phyloP scores from a whole-genome alignment of 805 yeast genomes.

The Monosporozyma solicola region DNA sequence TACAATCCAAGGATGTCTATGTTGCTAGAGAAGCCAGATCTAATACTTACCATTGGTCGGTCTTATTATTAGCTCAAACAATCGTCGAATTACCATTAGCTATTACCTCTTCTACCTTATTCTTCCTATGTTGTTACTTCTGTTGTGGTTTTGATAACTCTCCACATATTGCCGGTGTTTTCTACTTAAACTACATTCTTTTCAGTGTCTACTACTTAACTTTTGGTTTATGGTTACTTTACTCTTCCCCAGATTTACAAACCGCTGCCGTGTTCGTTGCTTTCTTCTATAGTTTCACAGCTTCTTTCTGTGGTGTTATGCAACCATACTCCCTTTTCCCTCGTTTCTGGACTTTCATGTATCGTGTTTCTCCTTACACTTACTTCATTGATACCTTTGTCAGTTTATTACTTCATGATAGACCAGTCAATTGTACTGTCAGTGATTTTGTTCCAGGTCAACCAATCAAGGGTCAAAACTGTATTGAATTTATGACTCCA shows the following conservation, averaged over 20 bases:
- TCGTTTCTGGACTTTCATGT: slow-evolving; percentile 69
- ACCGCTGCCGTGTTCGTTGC: slow-evolving; percentile 58
- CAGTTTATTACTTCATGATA: slow-evolving; percentile 39
- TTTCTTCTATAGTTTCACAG: slow-evolving; percentile 28
- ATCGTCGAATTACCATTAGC: slow-evolving; percentile 56
- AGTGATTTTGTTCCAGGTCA: slow-evolving; percentile 42
- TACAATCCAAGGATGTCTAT: slow-evolving; percentile 50
- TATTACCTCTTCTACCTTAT: slow-evolving; percentile 39
- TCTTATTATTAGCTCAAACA: slow-evolving; percentile 45
- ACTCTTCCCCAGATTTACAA: slow-evolving; percentile 58
- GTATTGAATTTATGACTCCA: slow-evolving; percentile 42
- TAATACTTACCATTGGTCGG: slow-evolving; percentile 67
- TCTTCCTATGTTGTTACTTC: slow-evolving; percentile 45
- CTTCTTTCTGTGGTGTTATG: slow-evolving; percentile 33
- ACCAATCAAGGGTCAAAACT: slow-evolving; percentile 53
- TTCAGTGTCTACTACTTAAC: slow-evolving; percentile 37
- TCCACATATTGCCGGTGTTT: slow-evolving; percentile 44
- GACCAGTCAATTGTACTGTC: slow-evolving; percentile 40
- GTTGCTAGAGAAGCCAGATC: slow-evolving; percentile 68
- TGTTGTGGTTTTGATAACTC: slow-evolving; percentile 36
- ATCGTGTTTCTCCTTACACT: slow-evolving; percentile 54
- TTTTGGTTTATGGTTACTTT: slow-evolving; percentile 43
- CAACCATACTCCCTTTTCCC: slow-evolving; percentile 42
- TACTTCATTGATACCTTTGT: slow-evolving; percentile 48
- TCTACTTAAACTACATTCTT: slow-evolving; percentile 36